Base-by-base conservation (phyloP, 768 basidiomycete species). In the Lentinus brumalis region DNA sequence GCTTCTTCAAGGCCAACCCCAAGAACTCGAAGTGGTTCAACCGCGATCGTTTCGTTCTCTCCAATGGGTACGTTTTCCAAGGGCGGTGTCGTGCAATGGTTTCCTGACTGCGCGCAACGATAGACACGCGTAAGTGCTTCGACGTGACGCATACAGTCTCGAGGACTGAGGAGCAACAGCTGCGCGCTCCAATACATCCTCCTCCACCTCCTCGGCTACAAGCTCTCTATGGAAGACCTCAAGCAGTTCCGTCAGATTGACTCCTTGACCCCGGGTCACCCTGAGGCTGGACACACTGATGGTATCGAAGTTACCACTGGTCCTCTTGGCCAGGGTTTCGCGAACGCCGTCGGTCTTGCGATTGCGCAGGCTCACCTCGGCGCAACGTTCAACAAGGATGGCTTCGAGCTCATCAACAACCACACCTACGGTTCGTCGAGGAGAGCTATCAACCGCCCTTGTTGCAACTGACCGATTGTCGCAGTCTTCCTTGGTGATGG, bases 11-110 rank as follows among this genome's bases (percentile, higher is more conserved):
- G 65, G 87, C 88, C 69, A 96, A 94, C 78, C 91, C 94, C 52
- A 87, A 87, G 75, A 89, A 83, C 79, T 86, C 94, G 44, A 88
- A 92, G 75, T 96, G 94, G 95, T 90, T 89, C 79, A 96, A 96
- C 78, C 89, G 96, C 62, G 95, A 97, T 81, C 89, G 95, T 76
- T 98, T 96, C 69, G 95, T 98, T 61, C 87, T 97, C 66, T 97
- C 95, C 66, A 96, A 96, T 71, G 94, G 94, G 86, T 94, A 75
- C 66, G 89, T 77, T 10, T 44, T 12, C 14, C 29, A 10, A 16
- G n/a, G 21, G 52, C 42, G 59, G 29, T 32, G 51, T 41, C 35
- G 30, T 45, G 30, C 15, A 2, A 15, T 46, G 44, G 49, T 12
- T 45, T 38, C 61, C 65, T 54, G 60, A 52, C 54, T 58, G 45